A percentile compares a stretch with the other conserved stretches of the same genome.
Evolutionary conservation across 148 eudicot genomes (phyloP).

Genomic region (Oxyria digyna): DNA sequence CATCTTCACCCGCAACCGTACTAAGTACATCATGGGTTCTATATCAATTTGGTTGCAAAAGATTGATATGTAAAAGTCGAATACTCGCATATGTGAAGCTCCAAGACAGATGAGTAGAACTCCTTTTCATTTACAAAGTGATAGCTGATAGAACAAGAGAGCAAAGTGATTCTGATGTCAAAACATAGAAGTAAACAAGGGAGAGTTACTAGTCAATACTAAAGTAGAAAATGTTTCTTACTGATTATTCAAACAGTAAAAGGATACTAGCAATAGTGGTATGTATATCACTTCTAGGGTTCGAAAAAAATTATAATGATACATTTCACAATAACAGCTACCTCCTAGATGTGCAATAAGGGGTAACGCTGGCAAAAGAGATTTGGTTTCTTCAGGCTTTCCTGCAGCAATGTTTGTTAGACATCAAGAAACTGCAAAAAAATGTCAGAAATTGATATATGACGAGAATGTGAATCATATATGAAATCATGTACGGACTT

Average conservation of each 20-base stretch:
- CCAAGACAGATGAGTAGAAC: background rate
- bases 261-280: background rate
- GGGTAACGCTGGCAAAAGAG: constrained; percentile 88
- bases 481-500: background rate
- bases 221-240: background rate
- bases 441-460: background rate
- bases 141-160: background rate
- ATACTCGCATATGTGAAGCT: background rate
- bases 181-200: background rate
- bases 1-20: constrained; percentile 71
- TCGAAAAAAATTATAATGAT: constrained; percentile 11
- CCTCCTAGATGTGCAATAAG: constrained; percentile 97
- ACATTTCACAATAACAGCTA: constrained; percentile 11
- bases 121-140: background rate
- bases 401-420: constrained; percentile 97
- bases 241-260: background rate
- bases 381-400: constrained; percentile 81
- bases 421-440: constrained; percentile 84
- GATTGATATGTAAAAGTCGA: background rate
- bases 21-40: background rate
- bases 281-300: background rate
- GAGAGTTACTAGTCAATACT: background rate
- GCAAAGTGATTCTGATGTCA: background rate
- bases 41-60: background rate
- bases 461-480: background rate